Percentiles rank a stretch among this genome's conserved stretches.
phyloP scores from a whole-genome alignment of 768 basidiomycete genomes.

The Psilocybe cyanescens region DNA sequence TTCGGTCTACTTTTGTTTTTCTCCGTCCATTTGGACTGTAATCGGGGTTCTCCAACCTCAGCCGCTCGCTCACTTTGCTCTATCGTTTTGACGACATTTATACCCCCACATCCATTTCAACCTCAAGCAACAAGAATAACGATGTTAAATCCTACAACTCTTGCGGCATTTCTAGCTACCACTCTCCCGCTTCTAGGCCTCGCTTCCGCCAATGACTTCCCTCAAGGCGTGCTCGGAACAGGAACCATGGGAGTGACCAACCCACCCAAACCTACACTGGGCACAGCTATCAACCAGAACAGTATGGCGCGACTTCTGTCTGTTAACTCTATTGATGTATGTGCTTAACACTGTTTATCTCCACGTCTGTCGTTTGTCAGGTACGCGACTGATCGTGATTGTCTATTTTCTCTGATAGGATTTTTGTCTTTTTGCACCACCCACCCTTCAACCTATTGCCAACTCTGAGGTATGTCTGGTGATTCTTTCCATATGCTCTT shows the following conservation, averaged over 20 bases:
- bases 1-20: background rate
- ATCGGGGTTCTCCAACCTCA: background rate
- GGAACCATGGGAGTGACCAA: constrained; percentile 45
- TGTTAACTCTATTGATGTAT: constrained; percentile 44
- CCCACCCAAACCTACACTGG: constrained; percentile 41
- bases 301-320: constrained; percentile 42
- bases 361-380: too few relatives aligned
- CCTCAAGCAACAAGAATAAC: background rate
- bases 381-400: background rate
- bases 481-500: too few relatives aligned
- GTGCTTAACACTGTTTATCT: background rate
- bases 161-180: background rate
- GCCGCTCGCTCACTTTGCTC: background rate
- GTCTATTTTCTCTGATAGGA: constrained; percentile 26
- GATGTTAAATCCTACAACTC: background rate
- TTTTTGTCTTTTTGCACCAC: constrained; percentile 48
- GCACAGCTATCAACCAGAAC: constrained; percentile 44
- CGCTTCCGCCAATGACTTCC: constrained; percentile 15
- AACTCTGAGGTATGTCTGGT: constrained; percentile 40
- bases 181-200: background rate
- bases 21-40: background rate
- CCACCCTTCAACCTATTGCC: constrained; percentile 32
- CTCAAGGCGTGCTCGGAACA: constrained; percentile 42
- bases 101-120: background rate
- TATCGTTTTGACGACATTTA: background rate